phyloP scores from a whole-genome alignment of 1,284 basidiomycete genomes.

The Puccinia coronata region DNA sequence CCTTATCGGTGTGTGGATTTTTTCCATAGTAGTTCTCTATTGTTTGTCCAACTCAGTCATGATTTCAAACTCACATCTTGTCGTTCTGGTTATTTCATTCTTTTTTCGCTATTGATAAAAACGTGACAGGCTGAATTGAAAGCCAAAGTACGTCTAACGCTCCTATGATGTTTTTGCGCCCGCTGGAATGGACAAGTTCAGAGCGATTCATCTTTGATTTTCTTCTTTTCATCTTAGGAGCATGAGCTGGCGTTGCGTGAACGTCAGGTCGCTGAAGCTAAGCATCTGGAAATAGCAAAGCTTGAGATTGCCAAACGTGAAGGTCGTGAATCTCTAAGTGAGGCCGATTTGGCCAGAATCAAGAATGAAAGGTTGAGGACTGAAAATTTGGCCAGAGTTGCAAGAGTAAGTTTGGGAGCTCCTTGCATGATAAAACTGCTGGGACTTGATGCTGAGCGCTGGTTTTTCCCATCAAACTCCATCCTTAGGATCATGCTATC shows the following conservation, averaged over 20 bases:
- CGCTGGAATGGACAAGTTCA: background rate
- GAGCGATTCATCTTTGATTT: background rate
- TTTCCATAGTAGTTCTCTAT: no score
- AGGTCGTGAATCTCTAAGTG: conserved; percentile 44
- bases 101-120: background rate
- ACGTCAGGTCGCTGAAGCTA: conserved; percentile 43
- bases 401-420: conserved; percentile 17
- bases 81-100: background rate
- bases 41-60: no score
- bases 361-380: conserved; percentile 44
- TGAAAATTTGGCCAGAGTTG: conserved; percentile 40
- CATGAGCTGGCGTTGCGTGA: conserved; percentile 37
- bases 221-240: background rate
- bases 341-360: conserved; percentile 45
- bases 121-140: conserved; percentile 20
- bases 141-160: conserved; percentile 14
- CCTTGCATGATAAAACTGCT: background rate
- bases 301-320: conserved; percentile 43
- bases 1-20: conserved; percentile 16
- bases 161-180: background rate
- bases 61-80: no score
- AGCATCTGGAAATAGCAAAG: conserved; percentile 33
- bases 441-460: background rate
- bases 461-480: background rate
- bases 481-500: conserved; percentile 34